Percentiles rank a stretch among this genome's conserved stretches.
These are phyloP conservation scores for Carex pumila DNA, from an alignment of 176 grass and related monocot genomes.

Conservation along the genomic window DNA sequence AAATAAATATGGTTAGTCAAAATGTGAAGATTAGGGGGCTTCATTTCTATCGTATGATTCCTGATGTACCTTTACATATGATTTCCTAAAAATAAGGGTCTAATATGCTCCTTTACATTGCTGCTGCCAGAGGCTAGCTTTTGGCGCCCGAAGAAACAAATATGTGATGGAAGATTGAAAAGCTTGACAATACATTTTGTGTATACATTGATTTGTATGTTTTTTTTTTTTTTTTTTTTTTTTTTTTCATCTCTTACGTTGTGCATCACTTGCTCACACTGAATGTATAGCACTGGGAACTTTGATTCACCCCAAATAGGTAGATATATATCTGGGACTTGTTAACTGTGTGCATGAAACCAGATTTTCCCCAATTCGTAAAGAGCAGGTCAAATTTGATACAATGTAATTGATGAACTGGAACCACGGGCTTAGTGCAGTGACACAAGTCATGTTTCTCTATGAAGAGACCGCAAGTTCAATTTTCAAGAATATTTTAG, in stretches of 20 bases:
- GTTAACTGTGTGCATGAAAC: neutral
- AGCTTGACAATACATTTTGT: neutral
- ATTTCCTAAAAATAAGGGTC: neutral
- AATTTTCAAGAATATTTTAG: too few relatives aligned
- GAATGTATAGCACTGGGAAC: neutral
- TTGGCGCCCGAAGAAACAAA: conserved; percentile 86
- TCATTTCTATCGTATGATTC: neutral
- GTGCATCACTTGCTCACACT: neutral
- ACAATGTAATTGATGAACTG: too few relatives aligned
- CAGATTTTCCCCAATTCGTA: neutral
- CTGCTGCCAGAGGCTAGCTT: conserved; percentile 74
- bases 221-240: conserved; percentile 2
- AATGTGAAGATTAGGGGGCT: neutral
- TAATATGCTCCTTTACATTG: conserved; percentile 21
- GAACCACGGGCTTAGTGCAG: too few relatives aligned
- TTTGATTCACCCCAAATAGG: neutral
- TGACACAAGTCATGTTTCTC: too few relatives aligned
- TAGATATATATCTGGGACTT: neutral
- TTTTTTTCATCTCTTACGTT: conserved; percentile 9
- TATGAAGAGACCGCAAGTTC: too few relatives aligned
- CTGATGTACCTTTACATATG: conserved; percentile 17
- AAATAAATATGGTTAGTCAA: neutral
- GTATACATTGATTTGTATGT: neutral
- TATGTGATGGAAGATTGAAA: conserved; percentile 76
- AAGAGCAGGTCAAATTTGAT: too few relatives aligned